Base-by-base conservation (phyloP, 169 alveolate species). In the Plasmodium adleri region DNA sequence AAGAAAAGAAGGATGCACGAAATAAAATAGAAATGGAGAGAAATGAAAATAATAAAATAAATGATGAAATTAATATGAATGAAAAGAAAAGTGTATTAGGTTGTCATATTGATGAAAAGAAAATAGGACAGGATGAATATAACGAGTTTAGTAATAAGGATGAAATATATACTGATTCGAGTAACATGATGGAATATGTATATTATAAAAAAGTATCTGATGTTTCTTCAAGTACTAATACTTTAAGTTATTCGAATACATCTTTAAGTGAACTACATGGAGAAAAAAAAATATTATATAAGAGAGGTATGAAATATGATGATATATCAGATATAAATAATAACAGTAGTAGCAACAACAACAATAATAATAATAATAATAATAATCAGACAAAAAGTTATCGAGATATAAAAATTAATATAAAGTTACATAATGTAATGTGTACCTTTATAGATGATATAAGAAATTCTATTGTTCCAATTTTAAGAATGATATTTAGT, bases 401-500 rank as follows among this genome's bases (percentile, higher is more conserved):
- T 54, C 64, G 95, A 66, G 78, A 88, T 83, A 88, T 92, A 5
- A 88, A 93, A 54, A 83, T 94, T 60, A 72, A 83, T 50, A 91
- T 94, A 63, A 92, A 89, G 68, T 49, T 95, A 3, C 91, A 94
- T 72, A 96, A 96, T 20, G 94, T 94, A 26, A 94, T 93, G 66
- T 54, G 94, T 72, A 83, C 95, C 10, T 92, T 95, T 86, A 92
- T 93, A 43, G 96, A 95, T 66, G 96, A 95, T 75, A 64, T 94
- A 92, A 89, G 95, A 52, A 92, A 94, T 52, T 85, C 95, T 6
- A 92, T 94, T 15, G 93, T 95, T 72, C 97, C 97, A 2, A 92
- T 95, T 73, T 87, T 95, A 91, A 91, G 95, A 74, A 88, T 73
- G 71, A 72, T 72, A 62, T 60, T 86, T 64, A 86, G 87, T 72